Evolutionary conservation across 75 land plant genomes (phyloP).

Genomic region (Pinus tabuliformis): DNA sequence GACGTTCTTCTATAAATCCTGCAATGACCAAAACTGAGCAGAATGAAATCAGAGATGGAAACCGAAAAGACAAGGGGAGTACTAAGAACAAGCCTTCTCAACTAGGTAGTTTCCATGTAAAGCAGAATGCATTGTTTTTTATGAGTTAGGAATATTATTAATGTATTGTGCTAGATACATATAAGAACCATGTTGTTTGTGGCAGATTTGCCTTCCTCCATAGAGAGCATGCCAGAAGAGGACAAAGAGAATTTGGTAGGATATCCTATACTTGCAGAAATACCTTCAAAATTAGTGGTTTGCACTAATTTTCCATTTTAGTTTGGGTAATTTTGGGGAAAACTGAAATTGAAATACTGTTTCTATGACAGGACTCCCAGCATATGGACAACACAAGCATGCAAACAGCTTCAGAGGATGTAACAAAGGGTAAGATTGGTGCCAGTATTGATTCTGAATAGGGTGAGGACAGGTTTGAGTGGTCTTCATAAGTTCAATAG

Average conservation of each 20-base stretch:
- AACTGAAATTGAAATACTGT: not conserved
- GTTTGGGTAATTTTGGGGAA: not conserved
- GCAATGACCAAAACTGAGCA: not conserved
- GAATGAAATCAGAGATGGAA: slow-evolving; percentile 6
- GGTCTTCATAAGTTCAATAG: not conserved
- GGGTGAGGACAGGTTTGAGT: slow-evolving; percentile 3
- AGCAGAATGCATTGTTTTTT: slow-evolving; percentile 12
- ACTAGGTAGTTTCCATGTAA: slow-evolving; percentile 12
- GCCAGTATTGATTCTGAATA: not conserved
- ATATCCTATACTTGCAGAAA: not conserved
- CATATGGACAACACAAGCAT: not conserved
- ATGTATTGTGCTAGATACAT: not conserved
- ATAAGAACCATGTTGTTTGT: slow-evolving; percentile 7
- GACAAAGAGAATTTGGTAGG: slow-evolving; percentile 10
- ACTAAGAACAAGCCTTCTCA: slow-evolving; percentile 12
- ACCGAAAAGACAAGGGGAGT: slow-evolving; percentile 10
- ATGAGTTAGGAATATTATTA: slow-evolving; percentile 5
- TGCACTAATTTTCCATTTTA: not conserved
- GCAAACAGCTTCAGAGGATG: not conserved
- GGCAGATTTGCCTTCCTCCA: slow-evolving; percentile 7
- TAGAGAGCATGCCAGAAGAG: not conserved
- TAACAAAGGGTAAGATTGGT: slow-evolving; percentile 7
- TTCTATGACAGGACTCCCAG: slow-evolving; percentile 4
- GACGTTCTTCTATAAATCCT: slow-evolving; percentile 6
- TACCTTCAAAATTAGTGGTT: not conserved